Evolutionary conservation across 306 rosid genomes (phyloP), one percentile per base, ranked within the genome.

Genomic region (barrel medic (Medicago truncatula)): DNA sequence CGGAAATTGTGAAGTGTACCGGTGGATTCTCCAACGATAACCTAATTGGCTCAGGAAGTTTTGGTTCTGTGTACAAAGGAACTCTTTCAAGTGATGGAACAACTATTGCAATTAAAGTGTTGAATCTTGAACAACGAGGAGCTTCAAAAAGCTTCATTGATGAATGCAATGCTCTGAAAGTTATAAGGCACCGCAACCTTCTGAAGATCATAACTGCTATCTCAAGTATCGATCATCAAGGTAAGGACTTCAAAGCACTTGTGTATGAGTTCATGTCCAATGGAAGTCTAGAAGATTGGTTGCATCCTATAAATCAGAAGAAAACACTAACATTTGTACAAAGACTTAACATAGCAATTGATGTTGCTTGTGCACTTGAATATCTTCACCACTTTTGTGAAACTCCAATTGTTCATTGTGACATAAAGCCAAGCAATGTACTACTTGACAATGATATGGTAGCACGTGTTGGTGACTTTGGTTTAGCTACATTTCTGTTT

Each of bases 41-140:
- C 66, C 18, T 86, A 59, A 75, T 86, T 13, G 85, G 84, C 12
- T 66, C 17, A 2, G 76, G 87, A 74, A 77, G 83, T 52, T 86
- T 83, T 69, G 83, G 86, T 61, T 82, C 73, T 59, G 77, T 81
- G 3, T 85, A 85, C 54, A 85, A 78, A 76, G 88, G 86, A 64
- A 71, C 34, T 5, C 75, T 85, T 43, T 12, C 58, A 20, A 3
- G 17, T 0, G 74, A 74, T 52, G 80, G 41, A 60, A 44, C 78
- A 58, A 39, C 2, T 41, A 68, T 85, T n/a, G 88, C 82, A 4
- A 9, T 85, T 4, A 82, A 85, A 71, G 86, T 85, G 0, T 39
- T 85, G 13, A 80, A 73, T 57, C 83, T 73, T 80, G 57, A 80
- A 44, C 79, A 80, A 9, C 67, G 9, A 57, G 83, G 79, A 58